phyloP scores from a whole-genome alignment of 1,284 basidiomycete species.

The Fomitopsis palustris region DNA sequence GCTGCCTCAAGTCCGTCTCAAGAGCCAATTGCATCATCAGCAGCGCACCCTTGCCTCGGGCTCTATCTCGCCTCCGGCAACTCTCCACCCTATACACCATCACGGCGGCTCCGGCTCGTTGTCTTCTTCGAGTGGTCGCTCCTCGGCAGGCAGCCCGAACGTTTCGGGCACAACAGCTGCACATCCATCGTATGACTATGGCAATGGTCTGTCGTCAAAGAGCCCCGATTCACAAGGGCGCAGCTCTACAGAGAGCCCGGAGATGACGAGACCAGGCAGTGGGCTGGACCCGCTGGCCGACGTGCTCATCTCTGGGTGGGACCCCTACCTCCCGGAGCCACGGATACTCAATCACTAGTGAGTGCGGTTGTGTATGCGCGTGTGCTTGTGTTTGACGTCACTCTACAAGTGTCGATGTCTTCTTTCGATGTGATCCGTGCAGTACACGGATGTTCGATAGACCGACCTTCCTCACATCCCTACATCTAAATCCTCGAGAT shows the following conservation, averaged over 20 bases:
- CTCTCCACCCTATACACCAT: slow-evolving; percentile 24
- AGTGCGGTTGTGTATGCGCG: slow-evolving; percentile 22
- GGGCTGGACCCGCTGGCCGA: slow-evolving; percentile 48
- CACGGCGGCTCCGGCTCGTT: slow-evolving; percentile 15
- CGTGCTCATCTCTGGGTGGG: slow-evolving; percentile 73
- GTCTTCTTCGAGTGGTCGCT: slow-evolving; percentile 21
- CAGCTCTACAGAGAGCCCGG: slow-evolving; percentile 49
- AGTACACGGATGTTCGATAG: slow-evolving; percentile 74
- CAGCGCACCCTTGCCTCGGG: slow-evolving; percentile 31
- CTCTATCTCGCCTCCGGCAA: slow-evolving; percentile 35
- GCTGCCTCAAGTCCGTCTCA: slow-evolving; percentile 50
- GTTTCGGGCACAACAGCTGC: slow-evolving; percentile 39
- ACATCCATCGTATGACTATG: slow-evolving; percentile 42
- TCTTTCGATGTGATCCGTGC: slow-evolving; percentile 81
- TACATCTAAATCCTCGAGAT: slow-evolving; percentile 73
- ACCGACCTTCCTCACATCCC: slow-evolving; percentile 72
- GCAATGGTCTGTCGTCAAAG: slow-evolving; percentile 33
- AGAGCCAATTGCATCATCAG: slow-evolving; percentile 57
- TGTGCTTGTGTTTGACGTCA: slow-evolving; percentile 8
- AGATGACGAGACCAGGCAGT: slow-evolving; percentile 29
- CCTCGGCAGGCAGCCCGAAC: slow-evolving; percentile 23
- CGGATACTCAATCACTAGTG: slow-evolving; percentile 70
- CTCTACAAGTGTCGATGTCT: slow-evolving; percentile 62
- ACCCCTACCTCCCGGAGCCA: slow-evolving; percentile 75
- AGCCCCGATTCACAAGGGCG: slow-evolving; percentile 42